Percentiles rank a stretch among this genome's conserved stretches.
Evolutionary conservation across 2,329 filamentous ascomycete genomes (phyloP).

Genomic region (Penicillium sp.): DNA sequence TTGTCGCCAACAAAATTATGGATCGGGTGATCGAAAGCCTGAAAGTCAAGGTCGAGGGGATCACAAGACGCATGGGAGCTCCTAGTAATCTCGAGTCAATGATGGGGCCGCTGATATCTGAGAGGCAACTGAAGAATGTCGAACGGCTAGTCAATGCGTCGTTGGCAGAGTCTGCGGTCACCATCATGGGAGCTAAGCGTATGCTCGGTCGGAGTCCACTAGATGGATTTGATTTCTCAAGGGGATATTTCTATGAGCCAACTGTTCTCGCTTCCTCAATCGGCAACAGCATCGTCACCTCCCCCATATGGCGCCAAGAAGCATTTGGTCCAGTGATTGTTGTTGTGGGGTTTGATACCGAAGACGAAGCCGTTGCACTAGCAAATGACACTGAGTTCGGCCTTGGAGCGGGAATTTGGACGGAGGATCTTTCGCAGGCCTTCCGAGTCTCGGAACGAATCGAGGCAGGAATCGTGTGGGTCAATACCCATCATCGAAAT

Average conservation of each 20-base stretch:
- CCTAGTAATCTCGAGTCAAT: slow-evolving; percentile 15
- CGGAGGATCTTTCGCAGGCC: slow-evolving; percentile 50
- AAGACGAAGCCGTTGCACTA: slow-evolving; percentile 48
- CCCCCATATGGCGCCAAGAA: slow-evolving; percentile 42
- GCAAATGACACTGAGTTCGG: slow-evolving; percentile 55
- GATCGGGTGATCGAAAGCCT: slow-evolving; percentile 42
- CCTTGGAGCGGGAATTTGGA: slow-evolving; percentile 53
- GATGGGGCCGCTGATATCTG: slow-evolving; percentile 21
- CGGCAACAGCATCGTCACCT: slow-evolving; percentile 8
- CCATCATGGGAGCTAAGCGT: slow-evolving; percentile 11
- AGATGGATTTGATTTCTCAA: slow-evolving; percentile 16
- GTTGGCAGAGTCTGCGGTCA: neutral
- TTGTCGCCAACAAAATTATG: slow-evolving; percentile 49
- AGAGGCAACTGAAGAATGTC: slow-evolving; percentile 14
- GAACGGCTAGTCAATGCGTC: slow-evolving; percentile 10
- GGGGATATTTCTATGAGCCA: slow-evolving; percentile 21
- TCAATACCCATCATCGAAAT: slow-evolving; percentile 65
- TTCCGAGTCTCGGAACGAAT: slow-evolving; percentile 49
- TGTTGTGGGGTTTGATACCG: slow-evolving; percentile 47
- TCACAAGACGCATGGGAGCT: slow-evolving; percentile 15
- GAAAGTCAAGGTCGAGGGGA: slow-evolving; percentile 50
- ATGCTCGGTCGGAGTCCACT: slow-evolving; percentile 13
- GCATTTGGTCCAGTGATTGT: slow-evolving; percentile 56
- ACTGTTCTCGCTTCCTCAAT: slow-evolving; percentile 11
- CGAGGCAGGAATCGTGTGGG: slow-evolving; percentile 51